These are phyloP conservation scores for Mycena belliarum DNA, from an alignment of 768 basidiomycete genomes.

Conservation along the genomic window DNA sequence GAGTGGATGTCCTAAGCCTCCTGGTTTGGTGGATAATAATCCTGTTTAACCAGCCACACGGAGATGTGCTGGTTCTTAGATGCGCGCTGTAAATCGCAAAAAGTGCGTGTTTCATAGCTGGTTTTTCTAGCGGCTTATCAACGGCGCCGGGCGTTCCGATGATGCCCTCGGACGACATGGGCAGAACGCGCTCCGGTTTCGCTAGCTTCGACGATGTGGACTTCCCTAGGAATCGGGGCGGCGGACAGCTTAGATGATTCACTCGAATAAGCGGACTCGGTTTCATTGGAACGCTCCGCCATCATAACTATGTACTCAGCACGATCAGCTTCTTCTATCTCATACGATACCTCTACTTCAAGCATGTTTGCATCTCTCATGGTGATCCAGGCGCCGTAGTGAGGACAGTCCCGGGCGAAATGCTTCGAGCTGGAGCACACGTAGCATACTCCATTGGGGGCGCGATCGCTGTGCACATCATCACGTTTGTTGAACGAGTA, in stretches of 20 bases:
- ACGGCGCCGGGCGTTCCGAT: background rate
- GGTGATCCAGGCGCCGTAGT: constrained; percentile 18
- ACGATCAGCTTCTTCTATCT: constrained; percentile 6
- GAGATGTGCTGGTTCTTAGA: too few relatives aligned
- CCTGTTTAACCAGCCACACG: too few relatives aligned
- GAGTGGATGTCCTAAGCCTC: too few relatives aligned
- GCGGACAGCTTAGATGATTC: background rate
- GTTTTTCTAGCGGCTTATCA: too few relatives aligned
- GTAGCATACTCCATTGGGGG: constrained; percentile 13
- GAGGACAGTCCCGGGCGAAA: constrained; percentile 24
- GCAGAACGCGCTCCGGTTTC: background rate
- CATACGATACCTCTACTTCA: background rate
- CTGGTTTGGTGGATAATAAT: too few relatives aligned
- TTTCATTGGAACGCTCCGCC: background rate
- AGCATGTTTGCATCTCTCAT: constrained; percentile 11
- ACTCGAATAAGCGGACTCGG: background rate
- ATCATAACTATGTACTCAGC: constrained; percentile 11
- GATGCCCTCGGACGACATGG: background rate
- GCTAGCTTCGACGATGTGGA: background rate
- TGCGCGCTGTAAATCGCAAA: too few relatives aligned
- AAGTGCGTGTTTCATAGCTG: too few relatives aligned
- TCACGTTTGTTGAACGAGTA: background rate
- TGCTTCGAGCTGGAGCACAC: constrained; percentile 27
- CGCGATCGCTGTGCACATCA: background rate
- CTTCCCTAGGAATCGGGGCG: too few relatives aligned